Evolutionary conservation across 805 yeast genomes (phyloP).

Genomic region (Suhomyces sp.): DNA sequence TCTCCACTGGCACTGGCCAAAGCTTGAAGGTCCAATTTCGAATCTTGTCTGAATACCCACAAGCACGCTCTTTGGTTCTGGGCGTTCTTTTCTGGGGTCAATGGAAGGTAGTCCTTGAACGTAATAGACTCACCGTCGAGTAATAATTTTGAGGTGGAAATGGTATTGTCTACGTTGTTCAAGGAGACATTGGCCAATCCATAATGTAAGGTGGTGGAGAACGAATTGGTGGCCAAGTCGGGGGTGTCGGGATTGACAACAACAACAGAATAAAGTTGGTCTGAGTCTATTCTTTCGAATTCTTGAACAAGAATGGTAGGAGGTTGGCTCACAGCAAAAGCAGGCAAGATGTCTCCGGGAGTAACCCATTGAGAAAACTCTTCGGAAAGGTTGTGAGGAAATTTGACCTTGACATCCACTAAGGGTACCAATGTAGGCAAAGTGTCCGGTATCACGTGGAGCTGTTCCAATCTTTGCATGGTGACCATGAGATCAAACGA

Average conservation of each 20-base stretch:
- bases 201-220: slow-evolving; percentile 70
- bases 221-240: slow-evolving; percentile 66
- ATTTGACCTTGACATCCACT: slow-evolving; percentile 72
- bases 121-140: slow-evolving; percentile 31
- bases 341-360: slow-evolving; percentile 76
- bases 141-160: slow-evolving; percentile 45
- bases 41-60: slow-evolving; percentile 84
- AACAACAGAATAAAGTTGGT: slow-evolving; percentile 68
- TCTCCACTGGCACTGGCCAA: slow-evolving; percentile 11
- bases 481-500: slow-evolving; percentile 65
- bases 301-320: slow-evolving; percentile 80
- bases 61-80: slow-evolving; percentile 79
- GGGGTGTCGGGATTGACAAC: slow-evolving; percentile 93
- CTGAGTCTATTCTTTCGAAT: slow-evolving; percentile 49
- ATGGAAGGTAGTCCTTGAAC: slow-evolving; percentile 67
- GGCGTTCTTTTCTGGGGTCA: slow-evolving; percentile 85
- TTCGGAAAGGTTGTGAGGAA: slow-evolving; percentile 60
- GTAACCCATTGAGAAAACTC: slow-evolving; percentile 66
- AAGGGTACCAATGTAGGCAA: slow-evolving; percentile 83
- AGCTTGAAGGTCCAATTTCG: slow-evolving; percentile 15
- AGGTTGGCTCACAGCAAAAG: slow-evolving; percentile 68
- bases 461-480: slow-evolving; percentile 89
- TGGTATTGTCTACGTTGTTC: slow-evolving; percentile 54
- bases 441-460: slow-evolving; percentile 89
- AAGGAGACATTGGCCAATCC: slow-evolving; percentile 70